Evolutionary conservation across 2,329 filamentous ascomycete species (phyloP).

Genomic region (Aspergillus niger): DNA sequence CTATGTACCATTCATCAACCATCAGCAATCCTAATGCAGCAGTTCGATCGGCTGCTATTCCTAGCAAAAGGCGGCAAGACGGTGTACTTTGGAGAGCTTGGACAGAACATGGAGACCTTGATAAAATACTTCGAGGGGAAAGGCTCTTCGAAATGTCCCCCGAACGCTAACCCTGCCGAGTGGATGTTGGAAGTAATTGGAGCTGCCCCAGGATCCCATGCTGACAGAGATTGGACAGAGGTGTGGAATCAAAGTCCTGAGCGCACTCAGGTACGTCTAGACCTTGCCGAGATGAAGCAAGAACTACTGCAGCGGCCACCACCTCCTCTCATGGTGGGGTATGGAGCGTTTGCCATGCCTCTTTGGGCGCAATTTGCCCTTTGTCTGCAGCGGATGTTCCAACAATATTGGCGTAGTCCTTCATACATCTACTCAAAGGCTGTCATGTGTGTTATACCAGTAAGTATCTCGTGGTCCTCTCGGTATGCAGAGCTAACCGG

Average conservation of each 20-base stretch:
- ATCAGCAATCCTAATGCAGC: conserved; percentile 85
- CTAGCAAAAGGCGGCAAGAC: conserved; percentile 64
- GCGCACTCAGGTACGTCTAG: conserved; percentile 49
- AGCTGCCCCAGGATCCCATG: conserved; percentile 62
- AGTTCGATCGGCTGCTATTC: conserved; percentile 67
- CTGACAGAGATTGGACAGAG: conserved; percentile 64
- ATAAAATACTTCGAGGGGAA: conserved; percentile 65
- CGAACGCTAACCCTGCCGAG: conserved; percentile 67
- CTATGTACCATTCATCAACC: conserved; percentile 94
- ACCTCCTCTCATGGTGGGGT: conserved; percentile 53
- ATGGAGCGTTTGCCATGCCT: conserved; percentile 77
- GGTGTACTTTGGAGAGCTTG: conserved; percentile 68
- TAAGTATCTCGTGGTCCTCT: conserved; percentile 57
- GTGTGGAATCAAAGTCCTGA: conserved; percentile 62
- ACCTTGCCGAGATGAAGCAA: conserved; percentile 45
- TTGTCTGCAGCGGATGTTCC: conserved; percentile 73
- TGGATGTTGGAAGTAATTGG: conserved; percentile 62
- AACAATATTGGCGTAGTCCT: conserved; percentile 88
- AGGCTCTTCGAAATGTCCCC: conserved; percentile 60
- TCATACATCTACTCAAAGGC: conserved; percentile 84
- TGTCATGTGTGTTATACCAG: conserved; percentile 64
- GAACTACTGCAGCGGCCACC: conserved; percentile 34
- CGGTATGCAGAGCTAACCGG: not conserved
- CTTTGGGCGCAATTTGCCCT: conserved; percentile 66
- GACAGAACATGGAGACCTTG: conserved; percentile 57